Conservation (phyloP, 805 yeast species). For the Starmerella stigmatis region DNA sequence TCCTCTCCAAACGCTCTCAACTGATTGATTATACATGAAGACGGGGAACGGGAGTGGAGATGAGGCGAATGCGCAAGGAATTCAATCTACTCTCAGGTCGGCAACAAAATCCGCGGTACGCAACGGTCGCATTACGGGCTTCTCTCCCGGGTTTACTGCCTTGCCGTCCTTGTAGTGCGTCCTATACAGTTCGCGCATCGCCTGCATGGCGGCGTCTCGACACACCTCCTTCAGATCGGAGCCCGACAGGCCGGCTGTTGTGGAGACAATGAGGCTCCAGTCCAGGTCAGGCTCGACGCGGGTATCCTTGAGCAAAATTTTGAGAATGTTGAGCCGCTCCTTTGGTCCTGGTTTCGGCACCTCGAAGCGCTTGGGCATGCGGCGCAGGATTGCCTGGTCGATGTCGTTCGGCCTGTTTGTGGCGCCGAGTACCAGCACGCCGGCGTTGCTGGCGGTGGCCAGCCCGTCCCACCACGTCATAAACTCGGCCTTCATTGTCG, state of each 20-base stretch:
- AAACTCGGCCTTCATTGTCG: constrained; percentile 88
- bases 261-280: constrained; percentile 45
- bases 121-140: constrained; percentile 48
- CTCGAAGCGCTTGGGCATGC: constrained; percentile 84
- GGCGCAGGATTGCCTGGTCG: constrained; percentile 81
- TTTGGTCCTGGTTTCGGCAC: constrained; percentile 57
- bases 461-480: constrained; percentile 98
- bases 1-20: too few species aligned
- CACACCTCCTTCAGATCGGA: constrained; percentile 85
- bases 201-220: constrained; percentile 82
- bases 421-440: constrained; percentile 84
- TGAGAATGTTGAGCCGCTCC: constrained; percentile 62
- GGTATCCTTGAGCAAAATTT: constrained; percentile 58
- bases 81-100: not conserved
- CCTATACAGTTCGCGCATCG: constrained; percentile 76
- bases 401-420: constrained; percentile 88
- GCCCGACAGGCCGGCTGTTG: constrained; percentile 74
- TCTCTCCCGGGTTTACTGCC: not conserved
- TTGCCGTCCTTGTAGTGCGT: constrained; percentile 11
- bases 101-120: constrained; percentile 47
- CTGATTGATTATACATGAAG: too few species aligned
- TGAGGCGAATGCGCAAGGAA: too few species aligned
- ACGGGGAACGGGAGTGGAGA: too few species aligned
- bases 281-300: constrained; percentile 52
- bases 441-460: constrained; percentile 46